Conservation (phyloP, 2,329 filamentous ascomycete genomes). For the Blumeria hordei region DNA sequence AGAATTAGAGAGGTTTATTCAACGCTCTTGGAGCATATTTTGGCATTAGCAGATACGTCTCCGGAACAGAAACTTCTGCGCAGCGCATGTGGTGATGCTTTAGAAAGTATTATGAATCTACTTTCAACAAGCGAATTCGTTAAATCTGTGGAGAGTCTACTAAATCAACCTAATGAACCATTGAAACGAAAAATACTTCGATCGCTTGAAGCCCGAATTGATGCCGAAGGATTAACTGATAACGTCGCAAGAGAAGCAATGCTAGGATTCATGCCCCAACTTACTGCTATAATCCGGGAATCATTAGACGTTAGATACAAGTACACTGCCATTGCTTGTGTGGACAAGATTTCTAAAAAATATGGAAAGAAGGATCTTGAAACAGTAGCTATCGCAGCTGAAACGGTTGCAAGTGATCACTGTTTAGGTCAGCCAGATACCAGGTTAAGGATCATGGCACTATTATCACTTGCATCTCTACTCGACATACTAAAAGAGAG, state of each 20-base stretch:
- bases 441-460: constrained; percentile 55
- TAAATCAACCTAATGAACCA: constrained; percentile 50
- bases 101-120: constrained; percentile 61
- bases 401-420: constrained; percentile 49
- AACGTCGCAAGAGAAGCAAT: constrained; percentile 41
- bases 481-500: constrained; percentile 72
- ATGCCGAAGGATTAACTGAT: constrained; percentile 46
- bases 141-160: constrained; percentile 60
- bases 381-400: constrained; percentile 49
- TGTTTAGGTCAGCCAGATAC: constrained; percentile 54
- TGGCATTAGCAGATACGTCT: constrained; percentile 40
- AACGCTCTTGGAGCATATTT: constrained; percentile 37
- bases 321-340: constrained; percentile 65
- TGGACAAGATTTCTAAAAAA: constrained; percentile 82
- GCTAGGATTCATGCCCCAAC: constrained; percentile 53
- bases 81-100: constrained; percentile 37
- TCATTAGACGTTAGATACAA: constrained; percentile 53
- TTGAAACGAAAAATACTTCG: constrained; percentile 58
- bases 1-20: constrained; percentile 46
- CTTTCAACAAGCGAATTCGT: constrained; percentile 76
- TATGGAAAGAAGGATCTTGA: constrained; percentile 81
- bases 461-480: constrained; percentile 71
- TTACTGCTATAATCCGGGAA: constrained; percentile 52
- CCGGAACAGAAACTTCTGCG: constrained; percentile 31
- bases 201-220: constrained; percentile 59